Evolutionary conservation across 331 rosid genomes (phyloP), one percentile per base, ranked within the genome.

Genomic region (Cydonia oblonga): DNA sequence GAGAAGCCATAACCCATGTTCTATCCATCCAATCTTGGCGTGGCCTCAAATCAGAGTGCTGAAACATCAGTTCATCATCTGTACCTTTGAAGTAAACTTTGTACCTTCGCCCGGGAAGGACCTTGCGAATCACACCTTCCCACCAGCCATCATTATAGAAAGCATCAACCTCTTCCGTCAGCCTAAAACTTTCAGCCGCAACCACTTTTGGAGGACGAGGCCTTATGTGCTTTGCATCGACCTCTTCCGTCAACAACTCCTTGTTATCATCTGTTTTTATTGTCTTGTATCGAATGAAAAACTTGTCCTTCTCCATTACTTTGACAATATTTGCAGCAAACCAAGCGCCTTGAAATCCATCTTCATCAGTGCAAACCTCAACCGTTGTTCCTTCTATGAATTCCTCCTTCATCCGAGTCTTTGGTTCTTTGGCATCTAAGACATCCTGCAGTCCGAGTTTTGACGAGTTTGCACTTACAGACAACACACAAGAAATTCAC

Each of bases 271-370:
- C 83, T 46, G 77, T 75, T 11, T 53, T 81, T 19, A 84, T 38
- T 57, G 35, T 75, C 68, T 69, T 25, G 29, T 81, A 81, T 72
- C 33, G 67, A 64, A 84, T 6, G 7, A 44, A 68, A 42, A 64
- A 84, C 66, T 64, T 81, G 74, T 42, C 75, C 57, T 84, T 26
- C 6, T 35, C 79, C 18, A 20, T 4, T 54, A 32, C 69, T 42
- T 52, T 15, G 46, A 84, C 29, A 72, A 84, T 22, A 14, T 0
- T 81, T 9, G 83, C 83, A 13, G 81, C 71, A 75, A 78, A 84
- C 88, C 88, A 84, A 46, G 88, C 74, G 66, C 85, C 87, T 63
- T 72, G 75, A 75, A 84, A 78, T 51, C 87, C 87, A 23, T 81
- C 83, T 72, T 84, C 87, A 25, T 81, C 81, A 28, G 19, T 75